phyloP scores from a whole-genome alignment of 805 yeast species.

The baker's yeast (Saccharomyces cerevisiae) region DNA sequence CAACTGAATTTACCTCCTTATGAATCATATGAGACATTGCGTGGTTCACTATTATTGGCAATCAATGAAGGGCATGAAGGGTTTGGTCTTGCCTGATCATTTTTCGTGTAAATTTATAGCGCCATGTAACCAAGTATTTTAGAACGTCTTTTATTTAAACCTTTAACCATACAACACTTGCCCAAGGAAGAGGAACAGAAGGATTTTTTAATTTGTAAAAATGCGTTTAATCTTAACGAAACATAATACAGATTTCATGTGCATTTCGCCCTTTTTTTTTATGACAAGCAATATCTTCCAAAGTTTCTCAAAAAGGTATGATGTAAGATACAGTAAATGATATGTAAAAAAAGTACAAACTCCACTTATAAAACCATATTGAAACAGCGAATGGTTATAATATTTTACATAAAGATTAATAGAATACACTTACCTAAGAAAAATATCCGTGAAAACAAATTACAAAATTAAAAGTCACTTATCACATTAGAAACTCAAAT shows the following conservation, averaged over 20 bases:
- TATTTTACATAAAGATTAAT: neutral
- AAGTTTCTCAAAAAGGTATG: no score
- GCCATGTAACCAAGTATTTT: neutral
- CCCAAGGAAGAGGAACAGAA: neutral
- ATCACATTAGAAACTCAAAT: neutral
- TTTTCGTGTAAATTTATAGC: neutral
- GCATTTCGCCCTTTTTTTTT: neutral
- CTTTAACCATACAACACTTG: neutral
- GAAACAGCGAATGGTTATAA: neutral
- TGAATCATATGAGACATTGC: constrained; percentile 75
- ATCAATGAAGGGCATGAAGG: constrained; percentile 95
- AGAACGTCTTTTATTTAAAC: neutral
- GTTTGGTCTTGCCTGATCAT: constrained; percentile 48
- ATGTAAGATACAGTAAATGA: neutral
- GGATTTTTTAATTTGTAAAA: neutral
- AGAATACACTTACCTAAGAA: neutral
- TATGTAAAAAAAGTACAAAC: neutral
- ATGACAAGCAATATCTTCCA: no score
- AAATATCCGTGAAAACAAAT: neutral
- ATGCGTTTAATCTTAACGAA: no score
- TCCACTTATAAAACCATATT: neutral
- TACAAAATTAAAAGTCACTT: neutral
- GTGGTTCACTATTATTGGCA: constrained; percentile 74
- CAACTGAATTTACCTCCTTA: constrained; percentile 91
- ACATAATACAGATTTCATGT: no score